Conservation (phyloP, 257 asterid species). For the Petrea volubilis region DNA sequence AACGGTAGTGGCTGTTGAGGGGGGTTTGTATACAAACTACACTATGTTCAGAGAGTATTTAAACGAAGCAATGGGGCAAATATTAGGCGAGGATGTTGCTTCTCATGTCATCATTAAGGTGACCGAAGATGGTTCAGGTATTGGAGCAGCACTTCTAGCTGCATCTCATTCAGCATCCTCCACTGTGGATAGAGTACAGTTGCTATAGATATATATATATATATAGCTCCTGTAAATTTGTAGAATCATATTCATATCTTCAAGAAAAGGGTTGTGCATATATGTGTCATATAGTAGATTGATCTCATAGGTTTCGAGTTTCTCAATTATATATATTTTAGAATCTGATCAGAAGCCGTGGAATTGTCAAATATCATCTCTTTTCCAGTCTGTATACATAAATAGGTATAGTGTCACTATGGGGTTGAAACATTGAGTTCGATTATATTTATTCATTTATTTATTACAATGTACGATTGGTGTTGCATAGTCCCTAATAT, state of each 20-base stretch:
- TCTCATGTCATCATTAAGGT: conserved; percentile 55
- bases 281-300: too few species aligned
- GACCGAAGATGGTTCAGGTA: conserved; percentile 79
- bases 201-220: conserved; percentile 36
- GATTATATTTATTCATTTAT: too few species aligned
- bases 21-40: conserved; percentile 70
- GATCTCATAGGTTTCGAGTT: too few species aligned
- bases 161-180: conserved; percentile 63
- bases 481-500: too few species aligned
- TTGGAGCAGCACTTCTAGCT: conserved; percentile 88
- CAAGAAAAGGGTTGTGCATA: too few species aligned
- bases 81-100: conserved; percentile 72
- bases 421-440: too few species aligned
- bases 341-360: too few species aligned
- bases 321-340: too few species aligned
- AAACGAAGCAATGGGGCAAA: conserved; percentile 66
- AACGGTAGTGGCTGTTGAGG: conserved; percentile 83
- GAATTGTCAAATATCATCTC: too few species aligned
- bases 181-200: conserved; percentile 27
- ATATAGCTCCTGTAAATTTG: conserved; percentile 55
- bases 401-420: too few species aligned
- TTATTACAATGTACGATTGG: too few species aligned
- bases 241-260: conserved; percentile 17
- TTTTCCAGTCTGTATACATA: too few species aligned
- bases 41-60: conserved; percentile 69